Percentiles rank a stretch among this genome's conserved stretches.
Evolutionary conservation across 352 stramenopile genomes (phyloP).

Genomic region (Discostella stelligera): DNA sequence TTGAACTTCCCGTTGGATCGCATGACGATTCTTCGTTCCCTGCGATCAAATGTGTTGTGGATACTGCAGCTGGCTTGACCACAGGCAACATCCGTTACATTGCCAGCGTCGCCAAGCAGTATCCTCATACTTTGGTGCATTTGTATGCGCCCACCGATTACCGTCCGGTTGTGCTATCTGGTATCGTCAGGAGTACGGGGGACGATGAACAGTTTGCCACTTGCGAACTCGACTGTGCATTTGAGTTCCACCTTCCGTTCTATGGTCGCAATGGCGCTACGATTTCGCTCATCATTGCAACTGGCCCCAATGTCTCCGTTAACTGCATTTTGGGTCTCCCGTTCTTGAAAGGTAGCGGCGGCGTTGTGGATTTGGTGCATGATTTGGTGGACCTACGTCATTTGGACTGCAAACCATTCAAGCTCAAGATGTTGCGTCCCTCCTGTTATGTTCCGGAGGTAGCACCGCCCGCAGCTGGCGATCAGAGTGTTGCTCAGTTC

Average conservation of each 20-base stretch:
- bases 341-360: neutral
- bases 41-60: too few relatives aligned
- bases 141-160: neutral
- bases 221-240: neutral
- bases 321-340: conserved; percentile 22
- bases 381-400: neutral
- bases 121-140: neutral
- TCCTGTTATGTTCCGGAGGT: neutral
- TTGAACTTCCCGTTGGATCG: too few relatives aligned
- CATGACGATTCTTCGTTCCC: too few relatives aligned
- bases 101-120: neutral
- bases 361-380: conserved; percentile 3
- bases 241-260: conserved; percentile 15
- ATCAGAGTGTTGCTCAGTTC: neutral
- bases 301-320: conserved; percentile 4
- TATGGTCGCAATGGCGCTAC: neutral
- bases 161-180: conserved; percentile 7
- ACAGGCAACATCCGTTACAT: conserved; percentile 4
- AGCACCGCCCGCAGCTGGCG: neutral
- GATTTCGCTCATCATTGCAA: conserved; percentile 8
- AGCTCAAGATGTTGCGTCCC: neutral
- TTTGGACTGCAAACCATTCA: neutral
- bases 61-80: neutral
- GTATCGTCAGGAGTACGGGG: conserved; percentile 4
- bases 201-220: neutral